Base-by-base conservation (phyloP, 78 protist genomes). In the Emiliania huxleyi region DNA sequence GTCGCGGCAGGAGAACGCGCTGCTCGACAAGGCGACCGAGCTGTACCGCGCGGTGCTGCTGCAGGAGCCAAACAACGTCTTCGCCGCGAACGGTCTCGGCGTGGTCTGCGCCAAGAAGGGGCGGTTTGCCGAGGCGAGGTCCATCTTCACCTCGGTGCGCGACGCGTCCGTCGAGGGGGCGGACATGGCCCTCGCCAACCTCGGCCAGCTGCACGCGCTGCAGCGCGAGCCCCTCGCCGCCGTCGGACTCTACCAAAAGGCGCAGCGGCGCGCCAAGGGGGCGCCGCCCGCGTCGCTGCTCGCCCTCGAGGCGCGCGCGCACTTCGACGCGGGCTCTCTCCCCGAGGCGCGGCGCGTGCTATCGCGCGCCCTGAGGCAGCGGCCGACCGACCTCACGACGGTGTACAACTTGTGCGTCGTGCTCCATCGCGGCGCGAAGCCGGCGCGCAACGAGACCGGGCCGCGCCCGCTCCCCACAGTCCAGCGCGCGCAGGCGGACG, bases 61-160 rank as follows among this genome's bases (percentile, higher is more conserved):
- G 22, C 75, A 83, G 22, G 49, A 96, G 37, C 93, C 95, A 33
- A 83, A 46, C 93, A 96, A 96, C 43, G 92, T 92, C 1, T 95
- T 93, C 25, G 97, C 97, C 8, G 97, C 97, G 44, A 94, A 94
- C 56, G 97, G 97, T 25, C 33, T 96, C 21, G 97, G 97, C 85
- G 93, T 94, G 69, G 92, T 96, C 21, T 52, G 92, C n/a, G 97
- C 94, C 8, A 92, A 62, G 12, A 88, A 91, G 42, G 96, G 96
- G 29, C 56, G 95, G 46, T 25, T 93, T 18, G 26, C 12, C 26
- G 79, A 92, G 11, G 96, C 96, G 1, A 33, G 71, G 23, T 95
- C 95, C 11, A 96, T 96, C 43, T 96, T 96, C 87, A 35, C 93
- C 5, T 89, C 95, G 55, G 83, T 95, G 6, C 81, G 95, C 33